A percentile compares a stretch with the other conserved stretches of the same genome.
These are phyloP conservation scores for Blastocystis sp. DNA, from an alignment of 352 stramenopile species.

Conservation along the genomic window DNA sequence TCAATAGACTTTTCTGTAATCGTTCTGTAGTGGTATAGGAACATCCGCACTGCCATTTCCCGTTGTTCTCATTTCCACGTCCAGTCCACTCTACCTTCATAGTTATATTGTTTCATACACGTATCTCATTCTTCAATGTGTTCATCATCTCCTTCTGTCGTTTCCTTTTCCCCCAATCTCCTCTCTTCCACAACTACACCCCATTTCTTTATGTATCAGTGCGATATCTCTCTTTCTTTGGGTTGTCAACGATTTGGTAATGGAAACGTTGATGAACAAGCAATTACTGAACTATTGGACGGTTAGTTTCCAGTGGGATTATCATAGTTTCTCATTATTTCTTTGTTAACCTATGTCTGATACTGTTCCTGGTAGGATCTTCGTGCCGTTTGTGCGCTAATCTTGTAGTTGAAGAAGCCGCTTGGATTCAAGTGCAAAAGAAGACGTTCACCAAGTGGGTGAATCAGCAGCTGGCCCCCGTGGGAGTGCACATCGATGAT, in stretches of 20 bases:
- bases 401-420: conserved; percentile 51
- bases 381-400: background rate
- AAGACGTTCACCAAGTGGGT: conserved; percentile 66
- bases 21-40: no score
- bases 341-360: background rate
- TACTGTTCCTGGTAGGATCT: conserved; percentile 32
- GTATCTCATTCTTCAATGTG: no score
- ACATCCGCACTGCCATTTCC: no score
- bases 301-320: conserved; percentile 19
- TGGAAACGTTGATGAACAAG: background rate
- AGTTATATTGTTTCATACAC: no score
- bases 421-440: conserved; percentile 64
- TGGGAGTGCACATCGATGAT: conserved; percentile 16
- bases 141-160: no score
- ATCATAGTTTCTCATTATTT: background rate
- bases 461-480: conserved; percentile 44
- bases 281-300: background rate
- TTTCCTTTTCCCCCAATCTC: no score
- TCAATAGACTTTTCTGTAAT: no score
- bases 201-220: background rate
- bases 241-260: background rate
- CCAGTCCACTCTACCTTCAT: no score
- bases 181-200: no score
- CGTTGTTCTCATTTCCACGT: no score
- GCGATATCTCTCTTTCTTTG: background rate